Evolutionary conservation across 1,284 basidiomycete species (phyloP), one percentile per base, ranked within the genome.

Genomic region (Phellopilus nigrolimitatus): DNA sequence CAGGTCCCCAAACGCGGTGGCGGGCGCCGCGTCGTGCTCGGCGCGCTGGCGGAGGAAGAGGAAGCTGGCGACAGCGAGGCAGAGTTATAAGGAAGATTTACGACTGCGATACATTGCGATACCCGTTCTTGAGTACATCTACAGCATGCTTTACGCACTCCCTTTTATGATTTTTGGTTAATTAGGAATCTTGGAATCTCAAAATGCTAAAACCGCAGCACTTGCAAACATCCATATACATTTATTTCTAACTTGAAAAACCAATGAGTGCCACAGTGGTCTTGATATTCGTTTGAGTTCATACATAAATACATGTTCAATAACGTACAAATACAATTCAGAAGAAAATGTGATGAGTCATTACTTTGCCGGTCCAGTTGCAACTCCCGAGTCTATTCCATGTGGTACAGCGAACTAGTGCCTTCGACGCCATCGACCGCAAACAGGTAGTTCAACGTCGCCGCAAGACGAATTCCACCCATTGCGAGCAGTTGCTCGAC

Each of bases 401-500:
- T 33, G 24, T 28, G 9, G 24, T 45, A 37, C 10, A 51, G 22
- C 6, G 42, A 42, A 6, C 15, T 24, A 4, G 47, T 21, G 52
- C 40, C 25, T 34, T 34, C 22, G 13, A 12, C 41, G 15, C 30
- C 41, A 8, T 54, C 41, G 6, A 69, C 67, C n/a, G 74, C 74
- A 54, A 88, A 87, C n/a, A 90, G 66, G 56, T 73, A 79, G 60
- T 95, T 95, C 57, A 95, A 67, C 3, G 89, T 66, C 1, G 82
- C 89, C 8, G 91, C 93, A 28, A 94, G 78, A 12, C 92, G 75
- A 31, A 95, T 68, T 1, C 91, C 93, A 1, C 73, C 91, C 71
- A 84, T 84, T 0, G 90, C 86, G 42, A 97, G 69, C 59, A 95
- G 66, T 66, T 79, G 81, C 73, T 95, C 91, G 2, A 97, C 61